phyloP scores from a whole-genome alignment of 192 early-diverging fungal genomes.

The Glomus cerebriforme region DNA sequence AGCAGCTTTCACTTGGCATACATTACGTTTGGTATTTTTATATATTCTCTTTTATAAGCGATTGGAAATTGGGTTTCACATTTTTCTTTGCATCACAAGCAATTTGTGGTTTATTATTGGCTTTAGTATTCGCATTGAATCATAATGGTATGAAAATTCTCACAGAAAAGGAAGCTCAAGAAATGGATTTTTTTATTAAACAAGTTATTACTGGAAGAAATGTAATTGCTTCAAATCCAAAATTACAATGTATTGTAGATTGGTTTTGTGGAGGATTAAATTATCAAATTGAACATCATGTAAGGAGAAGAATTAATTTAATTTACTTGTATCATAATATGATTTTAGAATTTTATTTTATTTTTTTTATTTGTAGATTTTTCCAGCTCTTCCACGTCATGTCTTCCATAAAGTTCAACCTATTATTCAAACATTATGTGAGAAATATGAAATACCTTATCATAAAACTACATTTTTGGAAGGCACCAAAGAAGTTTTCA shows the following conservation, averaged over 20 bases:
- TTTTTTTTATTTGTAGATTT: constrained; percentile 44
- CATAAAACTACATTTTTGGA: constrained; percentile 60
- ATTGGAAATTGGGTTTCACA: constrained; percentile 40
- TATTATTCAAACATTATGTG: constrained; percentile 66
- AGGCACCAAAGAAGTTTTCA: constrained; percentile 67
- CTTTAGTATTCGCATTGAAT: constrained; percentile 78
- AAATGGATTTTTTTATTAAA: constrained; percentile 76
- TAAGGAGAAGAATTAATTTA: constrained; percentile 31
- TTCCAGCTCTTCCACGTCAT: constrained; percentile 80
- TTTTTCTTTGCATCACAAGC: constrained; percentile 69
- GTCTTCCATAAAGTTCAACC: constrained; percentile 63
- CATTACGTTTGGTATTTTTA: constrained; percentile 72
- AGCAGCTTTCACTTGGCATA: constrained; percentile 55
- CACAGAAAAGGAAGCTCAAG: constrained; percentile 58
- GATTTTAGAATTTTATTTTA: background rate
- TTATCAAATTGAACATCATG: constrained; percentile 88
- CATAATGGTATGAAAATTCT: constrained; percentile 89
- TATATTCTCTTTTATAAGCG: constrained; percentile 54
- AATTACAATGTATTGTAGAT: constrained; percentile 39
- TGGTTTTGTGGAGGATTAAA: constrained; percentile 86
- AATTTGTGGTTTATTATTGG: constrained; percentile 69
- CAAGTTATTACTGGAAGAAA: constrained; percentile 80
- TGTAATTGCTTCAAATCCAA: constrained; percentile 56
- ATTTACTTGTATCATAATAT: background rate
- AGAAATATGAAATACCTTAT: constrained; percentile 66